Evolutionary conservation across 805 yeast species (phyloP).

Genomic region (Metschnikowia henanensis): DNA sequence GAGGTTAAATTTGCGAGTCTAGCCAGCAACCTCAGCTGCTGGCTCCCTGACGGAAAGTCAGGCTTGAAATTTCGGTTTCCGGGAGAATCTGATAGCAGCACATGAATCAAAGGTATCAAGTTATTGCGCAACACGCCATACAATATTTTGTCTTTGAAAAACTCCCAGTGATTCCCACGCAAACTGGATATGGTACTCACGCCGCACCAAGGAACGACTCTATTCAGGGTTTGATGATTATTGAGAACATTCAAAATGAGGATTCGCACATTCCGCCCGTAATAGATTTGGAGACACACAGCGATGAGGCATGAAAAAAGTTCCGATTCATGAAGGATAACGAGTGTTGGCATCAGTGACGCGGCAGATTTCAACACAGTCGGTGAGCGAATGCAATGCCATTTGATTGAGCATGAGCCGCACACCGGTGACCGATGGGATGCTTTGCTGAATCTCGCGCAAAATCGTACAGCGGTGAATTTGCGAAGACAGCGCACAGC

Average conservation of each 20-base stretch:
- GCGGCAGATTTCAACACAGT: background rate
- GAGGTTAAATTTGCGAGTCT: background rate
- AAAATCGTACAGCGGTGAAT: no score
- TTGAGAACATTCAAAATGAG: conserved; percentile 20
- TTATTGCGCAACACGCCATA: conserved; percentile 6
- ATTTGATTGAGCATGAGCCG: no score
- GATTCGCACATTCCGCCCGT: conserved; percentile 11
- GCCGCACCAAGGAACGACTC: conserved; percentile 31
- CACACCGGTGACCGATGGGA: no score
- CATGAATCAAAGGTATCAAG: conserved; percentile 9
- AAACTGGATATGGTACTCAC: conserved; percentile 20
- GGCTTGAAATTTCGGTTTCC: conserved; percentile 2
- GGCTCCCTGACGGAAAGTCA: conserved; percentile 7
- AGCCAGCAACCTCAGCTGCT: conserved; percentile 2
- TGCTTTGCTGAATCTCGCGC: no score
- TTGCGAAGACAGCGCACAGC: no score
- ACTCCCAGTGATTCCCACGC: conserved; percentile 11
- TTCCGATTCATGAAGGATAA: conserved; percentile 20
- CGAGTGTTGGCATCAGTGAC: conserved; percentile 15
- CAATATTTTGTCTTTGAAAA: conserved; percentile 9
- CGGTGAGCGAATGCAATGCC: background rate
- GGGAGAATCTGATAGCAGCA: conserved; percentile 4
- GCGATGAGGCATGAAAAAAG: conserved; percentile 23
- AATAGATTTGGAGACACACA: conserved; percentile 12
- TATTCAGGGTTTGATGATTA: conserved; percentile 1